Base-by-base conservation (phyloP, 176 grass and related monocot species). In the Triticum monococcum region DNA sequence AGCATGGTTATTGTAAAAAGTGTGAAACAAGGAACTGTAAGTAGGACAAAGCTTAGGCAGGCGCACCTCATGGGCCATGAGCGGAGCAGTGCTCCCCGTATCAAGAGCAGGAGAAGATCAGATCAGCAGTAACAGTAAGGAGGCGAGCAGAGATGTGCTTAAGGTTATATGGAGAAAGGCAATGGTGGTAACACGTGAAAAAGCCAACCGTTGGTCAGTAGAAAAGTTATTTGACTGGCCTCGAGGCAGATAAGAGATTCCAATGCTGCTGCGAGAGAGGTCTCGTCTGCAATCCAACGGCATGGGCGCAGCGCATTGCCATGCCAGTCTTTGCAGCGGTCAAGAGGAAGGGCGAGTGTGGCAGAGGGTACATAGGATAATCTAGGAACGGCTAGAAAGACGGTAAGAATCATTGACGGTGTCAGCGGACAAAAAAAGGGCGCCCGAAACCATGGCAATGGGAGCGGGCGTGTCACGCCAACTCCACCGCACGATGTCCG, bases 321-420 rank as follows among this genome's bases (percentile, higher is more conserved):
- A 22, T 7, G 54, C 18, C 54, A 57, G 54, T 18, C 18, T 57
- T 20, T 22, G 54, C 54, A 57, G 54, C 16, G 56, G 18, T 59
- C 18, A 59, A 59, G 56, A 20, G 20, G 69, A 36, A 86, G 88
- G 52, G 28, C 16, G 22, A 32, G 13, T 64, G 2, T 22, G 38
- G n/a, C 8, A 50, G 37, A 76, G 8, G 22, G 23, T 24, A 9
- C 37, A 78, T 72, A 75, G 37, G 83, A 86, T 78, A 86, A 64
- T 52, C 31, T 1, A 20, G 16, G 12, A 40, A 54, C 41, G 46
- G 68, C 70, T 89, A 33, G 88, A 91, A 91, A 87, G 79, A 52
- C 79, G 92, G 68, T 78, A 68, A 68, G 76, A 85, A 94, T 89
- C 92, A 89, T 91, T 90, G 84, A 82, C 56, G 64, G 84, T 37